phyloP scores from a whole-genome alignment of 2,329 filamentous ascomycete species.

The Phialemoniopsis sp. region DNA sequence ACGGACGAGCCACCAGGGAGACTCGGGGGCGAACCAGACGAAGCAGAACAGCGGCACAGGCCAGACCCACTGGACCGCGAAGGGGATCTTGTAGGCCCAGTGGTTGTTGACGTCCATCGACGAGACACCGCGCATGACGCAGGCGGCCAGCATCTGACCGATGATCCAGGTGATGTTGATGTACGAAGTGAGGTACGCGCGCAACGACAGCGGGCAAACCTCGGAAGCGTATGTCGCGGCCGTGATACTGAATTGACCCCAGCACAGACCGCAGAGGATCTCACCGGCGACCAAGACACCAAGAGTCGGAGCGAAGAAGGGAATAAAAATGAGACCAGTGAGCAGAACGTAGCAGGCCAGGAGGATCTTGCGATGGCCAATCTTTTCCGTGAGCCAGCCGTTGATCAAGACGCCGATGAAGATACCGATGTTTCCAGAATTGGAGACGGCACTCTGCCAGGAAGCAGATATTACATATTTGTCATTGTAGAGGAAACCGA shows the following conservation, averaged over 20 bases:
- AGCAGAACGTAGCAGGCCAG: conserved; percentile 39
- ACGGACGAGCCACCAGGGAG: conserved; percentile 33
- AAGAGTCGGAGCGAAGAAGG: conserved; percentile 47
- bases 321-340: conserved; percentile 46
- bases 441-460: conserved; percentile 54
- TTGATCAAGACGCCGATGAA: conserved; percentile 51
- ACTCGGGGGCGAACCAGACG: conserved; percentile 14
- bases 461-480: conserved; percentile 44
- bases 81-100: conserved; percentile 43
- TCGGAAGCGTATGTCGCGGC: conserved; percentile 40
- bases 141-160: conserved; percentile 44
- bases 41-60: conserved; percentile 20
- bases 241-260: conserved; percentile 6
- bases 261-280: conserved; percentile 25
- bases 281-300: conserved; percentile 43
- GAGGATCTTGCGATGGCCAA: conserved; percentile 45
- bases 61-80: conserved; percentile 44
- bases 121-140: conserved; percentile 28
- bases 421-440: conserved; percentile 48
- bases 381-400: conserved; percentile 46
- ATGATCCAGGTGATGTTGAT: conserved; percentile 56
- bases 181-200: conserved; percentile 49
- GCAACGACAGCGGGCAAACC: conserved; percentile 39
- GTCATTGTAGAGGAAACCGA: conserved; percentile 7
- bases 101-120: conserved; percentile 22